Base-by-base conservation (phyloP, 2,329 filamentous ascomycete species). In the Atkinsonella texensis region DNA sequence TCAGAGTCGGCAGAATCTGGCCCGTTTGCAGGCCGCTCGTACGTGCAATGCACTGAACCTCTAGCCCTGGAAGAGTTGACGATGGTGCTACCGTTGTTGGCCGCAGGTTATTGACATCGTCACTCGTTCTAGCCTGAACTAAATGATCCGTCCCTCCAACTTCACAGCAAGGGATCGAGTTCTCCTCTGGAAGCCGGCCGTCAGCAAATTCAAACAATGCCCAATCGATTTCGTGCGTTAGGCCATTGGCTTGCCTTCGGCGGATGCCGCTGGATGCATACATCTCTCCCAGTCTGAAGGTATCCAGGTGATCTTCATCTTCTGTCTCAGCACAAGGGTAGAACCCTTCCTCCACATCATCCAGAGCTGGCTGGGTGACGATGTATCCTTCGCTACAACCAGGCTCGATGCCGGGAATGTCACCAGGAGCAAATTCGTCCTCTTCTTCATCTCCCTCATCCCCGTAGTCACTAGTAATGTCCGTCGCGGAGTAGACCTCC, bases 191-290 rank as follows among this genome's bases (percentile, higher is more conserved):
- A 13, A 83, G 71, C 1, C 91, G 81, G 11, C 83, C 77, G 4
- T 83, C 74, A 11, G 84, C 73, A 56, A 97, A 87, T 58, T 87
- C 81, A 59, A 97, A 89, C 2, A 97, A 72, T 0, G 90, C 89
- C 91, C 91, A 97, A 66, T 97, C 91, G 44, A 97, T 89, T 66
- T 97, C 91, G 64, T 96, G 91, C 6, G 87, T 74, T 23, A 94
- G 71, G 4, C 84, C 83, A 54, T 85, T 75, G 53, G 80, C 76
- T 50, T 84, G 77, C 49, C 86, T 84, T 32, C 91, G 81, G 4
- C 89, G 82, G 53, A 97, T 85, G 7, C 91, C 91, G 20, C 89
- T 95, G 0, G 89, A 94, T 0, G 91, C 91, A 61, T 94, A 89
- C 4, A 97, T 74, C 60, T 89, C 82, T 3, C 91, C 91, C 1